Evolutionary conservation across 75 land plant genomes (phyloP), one percentile per base, ranked within the genome.

Genomic region (Chamaecyparis obtusa): DNA sequence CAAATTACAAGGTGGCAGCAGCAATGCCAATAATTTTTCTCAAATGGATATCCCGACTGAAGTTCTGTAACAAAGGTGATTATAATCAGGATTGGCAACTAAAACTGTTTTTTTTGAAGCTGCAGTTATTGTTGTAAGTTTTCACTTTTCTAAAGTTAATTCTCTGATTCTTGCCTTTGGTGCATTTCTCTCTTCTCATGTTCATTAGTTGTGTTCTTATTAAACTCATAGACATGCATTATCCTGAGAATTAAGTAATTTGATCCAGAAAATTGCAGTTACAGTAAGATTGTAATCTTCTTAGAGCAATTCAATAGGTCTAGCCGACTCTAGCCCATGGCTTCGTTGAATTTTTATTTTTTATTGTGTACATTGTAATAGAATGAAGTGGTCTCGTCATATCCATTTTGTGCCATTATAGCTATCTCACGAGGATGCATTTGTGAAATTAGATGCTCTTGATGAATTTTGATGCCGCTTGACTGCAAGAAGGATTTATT

Each of bases 401-500:
- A 46, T 81, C 51, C 83, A 81, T 41, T 10, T 24, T 81, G 51
- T 27, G 15, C 32, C 14, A 3, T 81, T 81, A 41, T 14, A 81
- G 49, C 46, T 41, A 27, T 79, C 82, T 79, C 16, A 41, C 82
- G 5, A 21, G 83, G 51, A 46, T 81, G 49, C 14, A 46, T 81
- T 46, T 81, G 51, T 81, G 83, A 44, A 81, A 46, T 81, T 41
- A 80, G 83, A 46, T 46, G 33, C 54, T 81, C 51, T 27, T 44
- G 83, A 46, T 43, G 83, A 51, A 81, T 43, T 10, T 11, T n/a
- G n/a, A 46, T 81, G 16, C 32, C 46, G 83, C 13, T 43, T 46
- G 3, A n/a, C 33, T 46, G 54, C 49, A 46, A 81, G 83, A 41
- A 81, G 83, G 83, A 81, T 37, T 78, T 78, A 78, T 78, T 78